Evolutionary conservation across 208 protist species (phyloP).

Genomic region (Leptomonas pyrrhocoris): DNA sequence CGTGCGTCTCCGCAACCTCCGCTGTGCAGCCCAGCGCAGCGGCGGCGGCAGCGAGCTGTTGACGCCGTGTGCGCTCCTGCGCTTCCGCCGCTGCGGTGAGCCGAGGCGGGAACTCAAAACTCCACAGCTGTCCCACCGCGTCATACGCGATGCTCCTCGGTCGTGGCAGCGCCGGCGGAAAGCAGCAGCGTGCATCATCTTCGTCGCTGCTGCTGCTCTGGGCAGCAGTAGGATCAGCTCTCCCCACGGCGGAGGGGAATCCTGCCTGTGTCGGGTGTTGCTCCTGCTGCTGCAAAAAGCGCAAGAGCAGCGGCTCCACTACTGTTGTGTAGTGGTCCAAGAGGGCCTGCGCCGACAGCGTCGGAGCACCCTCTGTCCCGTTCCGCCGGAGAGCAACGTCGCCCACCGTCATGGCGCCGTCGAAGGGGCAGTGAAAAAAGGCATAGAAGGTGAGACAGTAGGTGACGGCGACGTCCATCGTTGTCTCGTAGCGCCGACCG

Average conservation of each 20-base stretch:
- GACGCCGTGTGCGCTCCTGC: conserved; percentile 6
- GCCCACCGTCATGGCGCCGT: conserved; percentile 9
- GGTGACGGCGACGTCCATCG: conserved; percentile 46
- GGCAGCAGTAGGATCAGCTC: too few species aligned
- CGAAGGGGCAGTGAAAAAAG: conserved; percentile 55
- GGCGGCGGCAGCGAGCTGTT: background rate
- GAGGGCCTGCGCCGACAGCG: too few species aligned
- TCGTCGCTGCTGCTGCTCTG: background rate
- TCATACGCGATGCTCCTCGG: conserved; percentile 38
- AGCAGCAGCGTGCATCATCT: background rate
- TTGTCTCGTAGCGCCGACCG: conserved; percentile 73
- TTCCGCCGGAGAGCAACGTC: conserved; percentile 5
- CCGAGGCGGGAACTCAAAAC: conserved; percentile 40
- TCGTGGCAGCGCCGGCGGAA: conserved; percentile 24
- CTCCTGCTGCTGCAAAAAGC: conserved; percentile 17
- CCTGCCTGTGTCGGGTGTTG: background rate
- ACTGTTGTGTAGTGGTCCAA: conserved; percentile 13
- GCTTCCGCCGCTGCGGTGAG: conserved; percentile 30
- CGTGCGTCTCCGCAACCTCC: conserved; percentile 1
- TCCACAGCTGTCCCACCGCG: conserved; percentile 28
- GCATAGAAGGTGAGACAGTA: conserved; percentile 55
- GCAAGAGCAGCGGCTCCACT: conserved; percentile 23
- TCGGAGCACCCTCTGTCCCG: background rate
- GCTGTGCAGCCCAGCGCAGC: background rate
- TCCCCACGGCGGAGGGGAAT: background rate